Evolutionary conservation across 495 filamentous ascomycete genomes (phyloP).

Genomic region (Talaromyces nanjingensis): DNA sequence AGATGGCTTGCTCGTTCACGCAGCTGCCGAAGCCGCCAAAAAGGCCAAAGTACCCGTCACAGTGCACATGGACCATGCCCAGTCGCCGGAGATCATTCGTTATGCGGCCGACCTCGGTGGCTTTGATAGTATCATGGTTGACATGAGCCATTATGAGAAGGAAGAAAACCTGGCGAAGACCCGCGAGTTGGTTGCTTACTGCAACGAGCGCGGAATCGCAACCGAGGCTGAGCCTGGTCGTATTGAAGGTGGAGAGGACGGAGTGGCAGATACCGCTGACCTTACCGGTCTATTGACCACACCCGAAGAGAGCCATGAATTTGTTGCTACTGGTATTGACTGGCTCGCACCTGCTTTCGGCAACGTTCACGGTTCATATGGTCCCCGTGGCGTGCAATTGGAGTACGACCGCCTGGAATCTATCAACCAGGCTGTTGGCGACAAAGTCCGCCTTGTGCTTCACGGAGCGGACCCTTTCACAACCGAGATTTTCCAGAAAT

Average conservation of each 20-base stretch:
- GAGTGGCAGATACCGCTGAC: constrained; percentile 68
- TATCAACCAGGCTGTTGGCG: constrained; percentile 57
- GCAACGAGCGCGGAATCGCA: constrained; percentile 67
- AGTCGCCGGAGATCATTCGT: constrained; percentile 63
- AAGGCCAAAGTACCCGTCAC: constrained; percentile 63
- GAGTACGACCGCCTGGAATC: constrained; percentile 62
- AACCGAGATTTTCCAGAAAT: constrained; percentile 57
- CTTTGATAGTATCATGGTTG: constrained; percentile 79
- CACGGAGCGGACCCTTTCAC: constrained; percentile 75
- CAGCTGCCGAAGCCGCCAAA: constrained; percentile 55
- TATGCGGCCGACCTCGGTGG: constrained; percentile 56
- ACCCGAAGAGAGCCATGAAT: constrained; percentile 67
- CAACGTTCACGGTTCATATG: constrained; percentile 81
- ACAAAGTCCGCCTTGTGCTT: constrained; percentile 59
- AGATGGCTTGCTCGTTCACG: constrained; percentile 53
- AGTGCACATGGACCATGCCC: constrained; percentile 72
- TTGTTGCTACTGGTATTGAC: constrained; percentile 73
- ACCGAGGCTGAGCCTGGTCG: constrained; percentile 76
- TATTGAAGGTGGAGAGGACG: constrained; percentile 82
- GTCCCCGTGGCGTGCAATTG: constrained; percentile 61
- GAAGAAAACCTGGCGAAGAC: constrained; percentile 71
- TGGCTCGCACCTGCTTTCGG: constrained; percentile 81
- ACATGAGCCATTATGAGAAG: constrained; percentile 79
- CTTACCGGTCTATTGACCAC: constrained; percentile 71
- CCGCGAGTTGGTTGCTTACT: constrained; percentile 61